Evolutionary conservation across 306 rosid species (phyloP), one percentile per base, ranked within the genome.

Genomic region (Sphenostylis stenocarpa): DNA sequence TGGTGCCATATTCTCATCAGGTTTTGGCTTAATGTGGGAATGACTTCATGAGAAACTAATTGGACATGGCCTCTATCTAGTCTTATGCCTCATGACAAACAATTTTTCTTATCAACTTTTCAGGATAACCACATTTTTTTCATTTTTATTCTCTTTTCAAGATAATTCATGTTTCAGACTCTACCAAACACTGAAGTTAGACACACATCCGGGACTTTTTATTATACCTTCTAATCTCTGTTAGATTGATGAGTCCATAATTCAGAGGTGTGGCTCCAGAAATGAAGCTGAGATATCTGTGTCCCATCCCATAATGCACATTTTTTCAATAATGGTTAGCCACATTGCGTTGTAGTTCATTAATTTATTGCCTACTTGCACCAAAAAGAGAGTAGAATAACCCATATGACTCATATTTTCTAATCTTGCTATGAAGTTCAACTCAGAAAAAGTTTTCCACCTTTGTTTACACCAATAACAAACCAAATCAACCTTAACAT

Each of bases 401-500:
- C 13, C 31, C 80, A 68, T 16, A 20, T 56, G 41, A 26, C 67
- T 56, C 79, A 65, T 19, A 45, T 63, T 26, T 76, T 72, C 60
- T 68, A 13, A 69, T 75, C 67, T 19, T 47, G 39, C 52, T 70
- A 56, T 48, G 65, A 77, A 64, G 34, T 44, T 39, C 55, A 26
- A 45, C 28, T 4, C 33, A 49, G 76, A 57, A 67, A 84, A 73
- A 80, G 71, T 33, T 62, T 49, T 11, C 57, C 47, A 66, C 8
- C 23, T 78, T 56, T 24, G 31, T 10, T 53, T n/a, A 11, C 55
- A 53, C 19, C 43, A 76, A 20, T 19, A 55, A 5, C 47, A 52
- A n/a, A 51, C 48, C 34, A 61, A 70, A 52, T 43, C 62, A 81
- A 49, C 69, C 75, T 51, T 81, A 81, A 67, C 15, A 70, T 36